Base-by-base conservation (phyloP, 192 early-diverging fungal species). In the Dissophora globulifera region DNA sequence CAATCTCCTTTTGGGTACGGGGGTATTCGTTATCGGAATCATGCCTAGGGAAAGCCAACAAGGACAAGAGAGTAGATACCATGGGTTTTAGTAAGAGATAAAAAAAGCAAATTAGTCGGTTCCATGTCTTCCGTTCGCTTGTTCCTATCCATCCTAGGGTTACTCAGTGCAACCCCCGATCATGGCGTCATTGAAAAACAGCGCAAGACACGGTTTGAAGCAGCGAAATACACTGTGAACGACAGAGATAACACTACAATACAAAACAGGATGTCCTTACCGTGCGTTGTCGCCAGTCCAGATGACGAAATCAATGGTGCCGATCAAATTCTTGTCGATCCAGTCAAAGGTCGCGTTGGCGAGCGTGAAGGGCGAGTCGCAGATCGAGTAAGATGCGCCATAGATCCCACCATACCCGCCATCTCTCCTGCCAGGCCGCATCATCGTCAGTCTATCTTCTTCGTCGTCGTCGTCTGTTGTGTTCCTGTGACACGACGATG, bases 221-320 rank as follows among this genome's bases (percentile, higher is more conserved):
- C 6, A 38, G 35, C 35, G 13, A 9, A 38, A 38, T 38, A 38
- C 13, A 38, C 8, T 47, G n/a, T 20, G 8, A n/a, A n/a, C n/a
- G n/a, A n/a, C n/a, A n/a, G n/a, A n/a, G n/a, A n/a, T n/a, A n/a
- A n/a, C n/a, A n/a, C n/a, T n/a, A n/a, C n/a, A n/a, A n/a, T n/a
- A n/a, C n/a, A n/a, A n/a, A n/a, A n/a, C 16, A 9, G 46, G 7
- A 20, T 20, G 1, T 16, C 8, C 46, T 20, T 20, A 88, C 87
- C 87, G 72, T 16, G 87, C 86, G 82, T 89, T 92, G 68, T 93
- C 92, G 26, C 92, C 92, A 3, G 92, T 93, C 88, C 89, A 93
- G 25, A 88, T 56, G 3, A 93, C 83, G 87, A 93, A 93, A 72
- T 93, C 92, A 27, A 91, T 64, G 17, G 75, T 63, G 43, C 71